Evolutionary conservation across 768 basidiomycete genomes (phyloP).

Genomic region (Filobasidium floriforme): DNA sequence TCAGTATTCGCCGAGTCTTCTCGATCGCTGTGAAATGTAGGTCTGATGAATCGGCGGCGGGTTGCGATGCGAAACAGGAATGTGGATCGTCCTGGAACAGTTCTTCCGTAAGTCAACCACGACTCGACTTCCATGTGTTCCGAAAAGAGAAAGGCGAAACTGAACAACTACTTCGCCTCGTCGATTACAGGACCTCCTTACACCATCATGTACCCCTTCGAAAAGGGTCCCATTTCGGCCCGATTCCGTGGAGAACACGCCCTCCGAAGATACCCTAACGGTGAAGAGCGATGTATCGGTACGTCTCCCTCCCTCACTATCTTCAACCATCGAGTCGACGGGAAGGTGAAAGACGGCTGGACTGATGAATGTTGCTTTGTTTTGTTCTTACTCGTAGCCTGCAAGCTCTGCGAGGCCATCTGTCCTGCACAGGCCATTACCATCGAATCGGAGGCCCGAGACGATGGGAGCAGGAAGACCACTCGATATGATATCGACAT

Average conservation of each 20-base stretch:
- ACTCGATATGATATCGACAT: conserved; percentile 99
- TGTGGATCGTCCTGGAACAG: conserved; percentile 80
- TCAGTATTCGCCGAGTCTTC: conserved; percentile 45
- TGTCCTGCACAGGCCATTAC: conserved; percentile 99
- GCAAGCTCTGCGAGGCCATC: conserved; percentile 98
- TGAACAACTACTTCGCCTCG: too few species aligned
- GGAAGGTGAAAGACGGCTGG: neutral
- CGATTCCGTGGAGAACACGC: conserved; percentile 99
- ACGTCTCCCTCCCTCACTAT: conserved; percentile 44
- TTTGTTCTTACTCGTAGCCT: conserved; percentile 54
- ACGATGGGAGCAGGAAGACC: conserved; percentile 91
- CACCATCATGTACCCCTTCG: conserved; percentile 85
- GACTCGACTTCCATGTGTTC: too few species aligned
- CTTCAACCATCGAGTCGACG: too few species aligned
- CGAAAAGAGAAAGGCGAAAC: too few species aligned
- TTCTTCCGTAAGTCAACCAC: conserved; percentile 36
- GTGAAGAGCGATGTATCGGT: conserved; percentile 99
- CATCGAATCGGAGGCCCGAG: conserved; percentile 92
- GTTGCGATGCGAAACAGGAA: conserved; percentile 54
- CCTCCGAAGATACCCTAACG: conserved; percentile 87
- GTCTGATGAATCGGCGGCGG: neutral
- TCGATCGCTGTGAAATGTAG: neutral
- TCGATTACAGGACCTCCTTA: conserved; percentile 63
- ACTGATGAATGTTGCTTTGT: neutral
- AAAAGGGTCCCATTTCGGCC: conserved; percentile 94